Percentiles rank a stretch among this genome's conserved stretches.
Conservation (phyloP, 345 rosid species). For the Syzygium jambos region DNA sequence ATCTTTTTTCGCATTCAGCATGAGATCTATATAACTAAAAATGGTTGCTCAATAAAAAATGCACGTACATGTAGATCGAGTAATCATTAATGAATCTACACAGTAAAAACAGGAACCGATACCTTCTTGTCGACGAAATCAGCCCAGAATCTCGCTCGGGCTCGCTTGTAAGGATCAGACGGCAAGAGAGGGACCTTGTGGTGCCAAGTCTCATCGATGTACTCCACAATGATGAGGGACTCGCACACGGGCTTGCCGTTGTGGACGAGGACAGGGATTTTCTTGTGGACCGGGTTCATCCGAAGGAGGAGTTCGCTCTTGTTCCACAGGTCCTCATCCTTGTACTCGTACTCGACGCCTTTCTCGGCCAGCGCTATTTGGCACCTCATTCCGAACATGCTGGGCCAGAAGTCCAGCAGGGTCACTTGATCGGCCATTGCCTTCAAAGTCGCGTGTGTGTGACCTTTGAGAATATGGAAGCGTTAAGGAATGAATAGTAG, state of each 20-base stretch:
- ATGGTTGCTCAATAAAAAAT: no score
- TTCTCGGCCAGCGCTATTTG: conserved; percentile 7
- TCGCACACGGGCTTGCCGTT: conserved; percentile 8
- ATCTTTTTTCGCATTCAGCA: not conserved
- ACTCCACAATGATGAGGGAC: not conserved
- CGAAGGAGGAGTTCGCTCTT: not conserved
- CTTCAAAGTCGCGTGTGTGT: no score
- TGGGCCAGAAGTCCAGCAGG: not conserved
- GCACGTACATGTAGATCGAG: not conserved
- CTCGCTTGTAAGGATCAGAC: conserved; percentile 1
- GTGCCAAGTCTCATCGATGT: conserved; percentile 11
- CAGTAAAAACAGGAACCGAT: not conserved
- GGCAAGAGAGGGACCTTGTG: conserved; percentile 2
- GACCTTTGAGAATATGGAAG: no score
- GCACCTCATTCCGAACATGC: conserved; percentile 1
- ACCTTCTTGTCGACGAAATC: conserved; percentile 5
- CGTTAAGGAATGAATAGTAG: no score
- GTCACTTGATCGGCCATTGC: not conserved
- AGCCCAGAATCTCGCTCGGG: conserved; percentile 5
- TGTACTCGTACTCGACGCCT: not conserved
- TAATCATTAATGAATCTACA: no score
- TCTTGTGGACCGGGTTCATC: conserved; percentile 6
- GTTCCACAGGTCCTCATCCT: conserved; percentile 3
- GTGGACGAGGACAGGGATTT: conserved; percentile 7
- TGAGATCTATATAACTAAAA: not conserved